Evolutionary conservation across 2,329 filamentous ascomycete species (phyloP), one percentile per base, ranked within the genome.

Genomic region (Magnaporthiopsis incrustans): DNA sequence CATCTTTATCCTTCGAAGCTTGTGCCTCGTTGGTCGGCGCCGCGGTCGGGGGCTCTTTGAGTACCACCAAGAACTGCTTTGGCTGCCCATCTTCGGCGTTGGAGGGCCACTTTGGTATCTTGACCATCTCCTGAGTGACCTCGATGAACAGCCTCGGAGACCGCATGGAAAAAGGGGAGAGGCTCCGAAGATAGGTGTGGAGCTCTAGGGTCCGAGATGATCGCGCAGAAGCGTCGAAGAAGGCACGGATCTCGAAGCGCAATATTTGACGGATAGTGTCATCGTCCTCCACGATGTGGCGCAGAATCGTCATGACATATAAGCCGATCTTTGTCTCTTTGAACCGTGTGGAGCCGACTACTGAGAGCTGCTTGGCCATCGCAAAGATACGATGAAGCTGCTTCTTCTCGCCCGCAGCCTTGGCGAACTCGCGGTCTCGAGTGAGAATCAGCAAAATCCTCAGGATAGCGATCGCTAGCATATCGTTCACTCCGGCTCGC

Each of bases 261-360:
- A 99, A 97, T 66, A 97, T 88, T 73, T 97, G 91, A 68, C 90
- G 91, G 66, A 98, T 84, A 2, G 89, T 95, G 25, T 92, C 89
- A 61, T 97, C 92, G 71, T 99, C 96, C 76, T 99, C 95, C 63
- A 98, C 86, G 68, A 99, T 89, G 72, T 99, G 95, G 57, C 96
- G 88, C 58, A 99, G 79, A 63, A 97, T 89, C 15, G 94, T 84
- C 83, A 98, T 89, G 70, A 97, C 89, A 65, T 89, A 84, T 27
- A 80, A 75, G 3, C 80, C 78, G 56, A 85, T 77, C 63, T 78
- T 79, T 2, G 78, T 80, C 57, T 82, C 80, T 66, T 78, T 81
- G 12, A 99, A 83, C 64, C 89, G 88, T 64, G 90, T 85, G 35
- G 92, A 90, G 8, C 90, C 89, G 35, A 87, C 84, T 32, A 90